Evolutionary conservation across 306 rosid species (phyloP).

Genomic region (Pyrus betulifolia): DNA sequence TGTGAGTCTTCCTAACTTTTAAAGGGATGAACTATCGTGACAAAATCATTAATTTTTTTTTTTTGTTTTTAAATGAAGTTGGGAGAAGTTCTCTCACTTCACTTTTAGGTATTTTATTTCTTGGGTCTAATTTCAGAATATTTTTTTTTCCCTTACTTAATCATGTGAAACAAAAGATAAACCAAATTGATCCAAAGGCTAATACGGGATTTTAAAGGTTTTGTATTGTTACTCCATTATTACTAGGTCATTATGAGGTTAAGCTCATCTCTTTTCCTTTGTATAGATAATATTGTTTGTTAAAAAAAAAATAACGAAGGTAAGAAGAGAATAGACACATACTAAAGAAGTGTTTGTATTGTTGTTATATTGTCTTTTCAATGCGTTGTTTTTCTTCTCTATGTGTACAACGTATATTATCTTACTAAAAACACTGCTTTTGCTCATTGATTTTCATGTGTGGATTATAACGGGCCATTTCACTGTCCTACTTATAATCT

Average conservation of each 20-base stretch:
- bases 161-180: not conserved
- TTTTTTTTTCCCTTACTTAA: not conserved
- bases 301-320: not conserved
- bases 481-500: not conserved
- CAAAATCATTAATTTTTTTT: too few species aligned
- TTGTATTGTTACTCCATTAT: too few species aligned
- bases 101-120: not conserved
- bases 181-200: not conserved
- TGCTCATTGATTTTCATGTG: not conserved
- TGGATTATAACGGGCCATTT: not conserved
- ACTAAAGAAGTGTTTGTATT: too few species aligned
- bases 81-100: too few species aligned
- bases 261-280: too few species aligned
- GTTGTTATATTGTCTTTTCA: not conserved
- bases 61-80: too few species aligned
- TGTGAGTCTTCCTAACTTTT: too few species aligned
- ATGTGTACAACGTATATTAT: not conserved
- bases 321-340: not conserved
- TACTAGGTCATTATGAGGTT: fast-evolving
- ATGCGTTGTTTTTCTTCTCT: too few species aligned
- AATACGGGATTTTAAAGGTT: not conserved
- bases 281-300: too few species aligned
- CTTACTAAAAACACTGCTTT: not conserved
- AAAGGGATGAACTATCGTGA: fast-evolving
- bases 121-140: not conserved